Base-by-base conservation (phyloP, 139 green algal genomes). In the Chlorella sp. region DNA sequence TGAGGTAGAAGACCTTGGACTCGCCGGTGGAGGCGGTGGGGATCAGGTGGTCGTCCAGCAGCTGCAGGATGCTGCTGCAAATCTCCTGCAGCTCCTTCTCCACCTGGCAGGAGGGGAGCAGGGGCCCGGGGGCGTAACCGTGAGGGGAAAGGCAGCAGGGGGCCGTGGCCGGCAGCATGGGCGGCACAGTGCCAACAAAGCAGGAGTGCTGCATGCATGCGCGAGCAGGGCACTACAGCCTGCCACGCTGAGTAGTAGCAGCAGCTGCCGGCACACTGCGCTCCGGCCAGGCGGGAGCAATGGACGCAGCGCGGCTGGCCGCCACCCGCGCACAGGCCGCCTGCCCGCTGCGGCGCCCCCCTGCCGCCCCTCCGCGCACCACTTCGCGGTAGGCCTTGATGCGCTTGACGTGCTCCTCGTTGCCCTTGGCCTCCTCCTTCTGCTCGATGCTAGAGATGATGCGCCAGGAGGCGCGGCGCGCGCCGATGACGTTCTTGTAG, bases 391-490 rank as follows among this genome's bases (percentile, higher is more conserved):
- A 99, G 83, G 96, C 95, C 88, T 96, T 95, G 90, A 99, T 99
- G 56, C 94, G 86, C 85, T 93, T 92, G 23, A 99, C 96, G 72
- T 98, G 94, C 85, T 98, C 95, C 76, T 97, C 93, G 81, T 99
- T 98, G 80, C 96, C 96, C 91, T 99, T 99, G 91, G 90, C 94
- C 89, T 99, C 95, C 92, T 99, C 98, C 91, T 99, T 99, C 90
- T 99, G 96, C 94, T 99, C 98, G 87, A 99, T 99, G 87, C 89
- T 97, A 85, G 94, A 98, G 78, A 99, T 95, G 86, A 99, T 99
- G 56, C 98, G 91, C 98, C 98, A 99, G 62, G 95, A 98, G 4
- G 97, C 97, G 38, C 97, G 91, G 47, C 97, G 92, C 11, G 97
- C 95, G 32, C 96, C 97, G 89, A 99, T 99, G 39, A 99, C 96